Conservation (phyloP, 1,284 basidiomycete genomes). For the Rhodotorula sp. region DNA sequence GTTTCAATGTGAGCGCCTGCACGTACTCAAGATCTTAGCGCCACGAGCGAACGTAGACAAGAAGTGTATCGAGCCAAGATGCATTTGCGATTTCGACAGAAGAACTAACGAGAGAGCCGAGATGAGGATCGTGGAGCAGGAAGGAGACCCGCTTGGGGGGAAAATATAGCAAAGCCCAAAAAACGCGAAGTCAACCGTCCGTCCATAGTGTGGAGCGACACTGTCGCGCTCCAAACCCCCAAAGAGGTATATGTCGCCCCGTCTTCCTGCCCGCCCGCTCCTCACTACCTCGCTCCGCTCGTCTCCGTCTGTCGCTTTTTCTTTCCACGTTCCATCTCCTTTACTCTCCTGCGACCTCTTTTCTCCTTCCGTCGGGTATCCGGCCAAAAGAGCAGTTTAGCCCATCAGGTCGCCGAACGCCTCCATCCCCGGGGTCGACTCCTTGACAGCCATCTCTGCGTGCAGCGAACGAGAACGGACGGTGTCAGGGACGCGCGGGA, state of each 20-base stretch:
- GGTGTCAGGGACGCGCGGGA: neutral
- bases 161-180: neutral
- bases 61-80: neutral
- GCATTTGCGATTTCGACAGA: neutral
- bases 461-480: no score
- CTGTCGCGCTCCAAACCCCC: no score
- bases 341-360: no score
- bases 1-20: no score
- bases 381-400: neutral
- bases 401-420: conserved; percentile 20
- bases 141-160: neutral
- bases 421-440: conserved; percentile 44
- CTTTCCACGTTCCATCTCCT: neutral
- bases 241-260: no score
- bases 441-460: conserved; percentile 55
- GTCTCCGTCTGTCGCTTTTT: no score
- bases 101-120: neutral
- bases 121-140: neutral
- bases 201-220: no score
- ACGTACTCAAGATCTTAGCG: no score
- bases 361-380: neutral
- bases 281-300: no score
- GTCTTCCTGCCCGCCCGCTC: no score
- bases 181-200: no score
- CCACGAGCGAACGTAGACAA: no score